A percentile compares a stretch with the other conserved stretches of the same genome.
These are phyloP conservation scores for Nitzschia palea DNA, from an alignment of 108 stramenopile genomes.

Conservation along the genomic window DNA sequence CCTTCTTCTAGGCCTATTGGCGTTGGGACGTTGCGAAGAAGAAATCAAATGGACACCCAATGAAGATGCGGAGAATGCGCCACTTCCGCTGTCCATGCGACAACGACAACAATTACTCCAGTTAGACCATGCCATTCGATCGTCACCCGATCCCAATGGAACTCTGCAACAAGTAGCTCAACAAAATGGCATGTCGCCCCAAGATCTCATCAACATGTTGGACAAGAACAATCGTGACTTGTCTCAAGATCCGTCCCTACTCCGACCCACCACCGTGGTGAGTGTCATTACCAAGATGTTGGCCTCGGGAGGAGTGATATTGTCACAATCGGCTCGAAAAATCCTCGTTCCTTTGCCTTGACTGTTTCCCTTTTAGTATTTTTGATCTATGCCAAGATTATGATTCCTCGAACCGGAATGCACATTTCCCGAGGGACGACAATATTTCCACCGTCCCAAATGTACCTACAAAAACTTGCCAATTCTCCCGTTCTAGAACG, in stretches of 20 bases:
- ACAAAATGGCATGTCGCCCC: conserved; percentile 55
- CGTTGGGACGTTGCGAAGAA: background rate
- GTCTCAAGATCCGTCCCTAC: conserved; percentile 33
- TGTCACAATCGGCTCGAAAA: conserved; percentile 39
- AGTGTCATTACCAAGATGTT: conserved; percentile 44
- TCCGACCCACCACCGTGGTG: conserved; percentile 25
- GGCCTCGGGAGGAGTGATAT: conserved; percentile 27
- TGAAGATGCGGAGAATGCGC: conserved; percentile 40
- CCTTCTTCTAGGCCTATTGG: background rate
- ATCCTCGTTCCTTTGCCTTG: conserved; percentile 56
- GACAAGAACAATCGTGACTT: conserved; percentile 65
- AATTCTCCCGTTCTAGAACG: background rate
- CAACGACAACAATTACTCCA: conserved; percentile 73
- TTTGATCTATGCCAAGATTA: conserved; percentile 34
- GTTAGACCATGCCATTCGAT: conserved; percentile 60
- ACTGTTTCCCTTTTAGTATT: conserved; percentile 20
- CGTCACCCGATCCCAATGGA: conserved; percentile 67
- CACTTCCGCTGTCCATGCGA: conserved; percentile 52
- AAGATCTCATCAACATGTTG: conserved; percentile 62
- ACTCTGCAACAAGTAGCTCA: conserved; percentile 65
- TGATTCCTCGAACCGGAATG: conserved; percentile 68
- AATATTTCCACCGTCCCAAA: conserved; percentile 23
- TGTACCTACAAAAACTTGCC: conserved; percentile 25
- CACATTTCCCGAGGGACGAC: conserved; percentile 48
- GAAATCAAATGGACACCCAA: conserved; percentile 31